Percentiles rank a stretch among this genome's conserved stretches.
These are phyloP conservation scores for Dalechampia spathulata DNA, from an alignment of 441 rosid genomes.

Conservation along the genomic window DNA sequence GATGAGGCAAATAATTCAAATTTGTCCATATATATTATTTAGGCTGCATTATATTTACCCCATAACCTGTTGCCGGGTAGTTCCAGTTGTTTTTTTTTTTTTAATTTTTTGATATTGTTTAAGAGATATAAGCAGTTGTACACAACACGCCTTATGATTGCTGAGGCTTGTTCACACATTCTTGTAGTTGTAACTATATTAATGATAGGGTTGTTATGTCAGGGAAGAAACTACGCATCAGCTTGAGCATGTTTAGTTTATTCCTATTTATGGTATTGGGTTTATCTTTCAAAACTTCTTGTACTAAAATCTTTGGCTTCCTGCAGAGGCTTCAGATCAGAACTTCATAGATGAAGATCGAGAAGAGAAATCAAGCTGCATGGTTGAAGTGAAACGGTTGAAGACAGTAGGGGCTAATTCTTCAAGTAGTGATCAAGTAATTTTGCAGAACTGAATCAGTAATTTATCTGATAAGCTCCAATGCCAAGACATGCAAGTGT, in stretches of 20 bases:
- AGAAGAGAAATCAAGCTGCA: slow-evolving; percentile 19
- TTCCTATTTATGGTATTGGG: neutral
- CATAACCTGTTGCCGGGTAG: neutral
- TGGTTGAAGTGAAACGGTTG: slow-evolving; percentile 20
- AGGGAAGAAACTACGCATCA: neutral
- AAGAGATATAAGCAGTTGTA: too few species aligned
- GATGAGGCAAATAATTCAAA: neutral
- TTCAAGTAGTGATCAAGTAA: slow-evolving; percentile 32
- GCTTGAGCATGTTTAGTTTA: slow-evolving; percentile 3
- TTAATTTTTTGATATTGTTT: too few species aligned
- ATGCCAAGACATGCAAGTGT: neutral
- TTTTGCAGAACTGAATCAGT: neutral
- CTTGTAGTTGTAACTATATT: too few species aligned
- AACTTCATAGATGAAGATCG: too few species aligned
- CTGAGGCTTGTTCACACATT: slow-evolving; percentile 4
- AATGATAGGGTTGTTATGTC: neutral
- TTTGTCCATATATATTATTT: neutral
- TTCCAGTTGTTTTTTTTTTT: slow-evolving; percentile 5
- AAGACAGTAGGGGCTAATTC: slow-evolving; percentile 19
- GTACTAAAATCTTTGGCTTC: slow-evolving; percentile 6
- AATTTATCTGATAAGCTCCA: neutral
- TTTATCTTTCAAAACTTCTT: neutral
- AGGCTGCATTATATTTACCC: neutral
- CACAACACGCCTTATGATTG: too few species aligned
- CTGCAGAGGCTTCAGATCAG: slow-evolving; percentile 70